phyloP scores from a whole-genome alignment of 495 filamentous ascomycete species.

The Chaetomium fimeti region DNA sequence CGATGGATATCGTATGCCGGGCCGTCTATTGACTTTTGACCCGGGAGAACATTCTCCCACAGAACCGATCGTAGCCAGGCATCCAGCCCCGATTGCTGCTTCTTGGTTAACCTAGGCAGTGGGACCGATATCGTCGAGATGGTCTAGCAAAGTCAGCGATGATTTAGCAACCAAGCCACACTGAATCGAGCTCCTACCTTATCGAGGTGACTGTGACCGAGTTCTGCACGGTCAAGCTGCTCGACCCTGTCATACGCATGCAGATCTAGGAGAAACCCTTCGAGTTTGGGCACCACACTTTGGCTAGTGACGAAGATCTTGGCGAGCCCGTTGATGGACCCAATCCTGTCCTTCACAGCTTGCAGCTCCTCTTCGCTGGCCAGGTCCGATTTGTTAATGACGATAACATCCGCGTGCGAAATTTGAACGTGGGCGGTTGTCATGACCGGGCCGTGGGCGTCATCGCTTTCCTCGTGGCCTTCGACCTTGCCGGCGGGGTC shows the following conservation, averaged over 20 bases:
- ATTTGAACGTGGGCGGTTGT: constrained; percentile 96
- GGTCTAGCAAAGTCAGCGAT: constrained; percentile 49
- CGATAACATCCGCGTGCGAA: constrained; percentile 92
- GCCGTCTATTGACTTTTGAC: constrained; percentile 23
- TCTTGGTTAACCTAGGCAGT: constrained; percentile 54
- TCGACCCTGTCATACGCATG: constrained; percentile 87
- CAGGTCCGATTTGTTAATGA: constrained; percentile 92
- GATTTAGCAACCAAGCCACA: background rate
- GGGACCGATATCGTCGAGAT: constrained; percentile 81
- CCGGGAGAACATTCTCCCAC: constrained; percentile 73
- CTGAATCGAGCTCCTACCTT: constrained; percentile 49
- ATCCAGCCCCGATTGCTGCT: constrained; percentile 63
- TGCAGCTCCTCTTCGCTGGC: constrained; percentile 69
- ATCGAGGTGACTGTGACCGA: constrained; percentile 80
- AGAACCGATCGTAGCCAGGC: constrained; percentile 78
- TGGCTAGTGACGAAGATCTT: constrained; percentile 78
- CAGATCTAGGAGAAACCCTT: constrained; percentile 81
- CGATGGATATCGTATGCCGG: constrained; percentile 72
- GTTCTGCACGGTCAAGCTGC: constrained; percentile 60
- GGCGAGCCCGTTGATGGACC: constrained; percentile 85
- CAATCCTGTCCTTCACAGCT: constrained; percentile 62
- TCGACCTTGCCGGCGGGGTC: constrained; percentile 63
- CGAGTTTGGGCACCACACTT: constrained; percentile 74
- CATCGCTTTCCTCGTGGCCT: constrained; percentile 53
- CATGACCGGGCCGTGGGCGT: constrained; percentile 57